Evolutionary conservation across 2,329 filamentous ascomycete genomes (phyloP), one percentile per base, ranked within the genome.

Genomic region (Colletotrichum orchidophilum): DNA sequence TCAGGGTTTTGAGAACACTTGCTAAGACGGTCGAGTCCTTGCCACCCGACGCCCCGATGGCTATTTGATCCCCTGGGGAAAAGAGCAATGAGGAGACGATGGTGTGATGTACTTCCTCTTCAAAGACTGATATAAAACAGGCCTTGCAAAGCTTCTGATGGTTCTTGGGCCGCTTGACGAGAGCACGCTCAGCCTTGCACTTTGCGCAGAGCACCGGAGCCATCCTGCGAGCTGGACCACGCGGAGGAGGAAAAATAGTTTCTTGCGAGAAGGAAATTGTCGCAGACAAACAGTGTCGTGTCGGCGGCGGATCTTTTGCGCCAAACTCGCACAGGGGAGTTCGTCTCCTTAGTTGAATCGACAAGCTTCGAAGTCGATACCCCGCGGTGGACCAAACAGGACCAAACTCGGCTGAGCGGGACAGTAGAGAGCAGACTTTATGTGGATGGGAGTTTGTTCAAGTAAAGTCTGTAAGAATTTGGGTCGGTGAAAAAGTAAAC

Each of bases 21-120:
- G 96, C 96, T 12, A 99, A 87, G 0, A 99, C 96, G 0, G 96
- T 99, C 63, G 95, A 98, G 81, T 99, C 96, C 83, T 99, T 99
- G 76, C 96, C 96, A 66, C 96, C 96, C 1, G 95, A 98, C 59
- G 97, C 96, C 53, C 96, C 97, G 77, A 99, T 98, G 8, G 96
- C 97, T 49, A 99, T 89, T 72, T 89, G 90, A 80, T 99, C 96
- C 70, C 96, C 96, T 1, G 88, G 91, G 54, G 86, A 85, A 82
- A 99, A 99, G 18, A 99, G 88, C n/a, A 87, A 84, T 21, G 93
- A 94, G 2, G 92, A 90, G 29, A 88, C 91, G 77, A 99, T 97
- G 5, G 96, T 98, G 78, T 97, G 93, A 80, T 98, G 95, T 58
- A 97, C 91, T 84, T 99, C 96, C 73, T 93, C 90, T 81, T 99